Conservation (phyloP, 202 grass and related monocot genomes). For the Carex sylvatica region DNA sequence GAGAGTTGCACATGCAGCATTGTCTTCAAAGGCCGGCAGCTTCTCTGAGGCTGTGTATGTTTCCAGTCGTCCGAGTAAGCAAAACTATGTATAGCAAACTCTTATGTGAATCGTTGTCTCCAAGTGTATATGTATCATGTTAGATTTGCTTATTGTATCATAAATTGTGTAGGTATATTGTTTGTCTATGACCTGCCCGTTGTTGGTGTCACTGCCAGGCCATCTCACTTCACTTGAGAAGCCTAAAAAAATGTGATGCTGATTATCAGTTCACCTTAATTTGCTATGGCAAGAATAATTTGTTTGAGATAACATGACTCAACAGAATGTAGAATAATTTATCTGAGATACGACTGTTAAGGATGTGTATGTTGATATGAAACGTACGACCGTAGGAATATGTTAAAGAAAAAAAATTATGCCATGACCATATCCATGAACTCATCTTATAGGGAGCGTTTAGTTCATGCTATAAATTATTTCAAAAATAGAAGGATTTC, state of each 20-base stretch:
- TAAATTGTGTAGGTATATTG: neutral
- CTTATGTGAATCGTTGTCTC: neutral
- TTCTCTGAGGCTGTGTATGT: neutral
- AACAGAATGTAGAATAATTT: neutral
- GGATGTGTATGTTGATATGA: neutral
- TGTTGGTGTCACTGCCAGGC: neutral
- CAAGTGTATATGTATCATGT: constrained; percentile 3
- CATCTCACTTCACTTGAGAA: neutral
- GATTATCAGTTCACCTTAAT: neutral
- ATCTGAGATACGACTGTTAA: neutral
- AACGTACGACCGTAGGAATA: neutral
- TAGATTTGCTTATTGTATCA: neutral
- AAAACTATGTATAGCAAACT: neutral
- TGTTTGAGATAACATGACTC: neutral
- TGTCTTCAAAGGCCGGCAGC: neutral
- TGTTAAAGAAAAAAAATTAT: neutral
- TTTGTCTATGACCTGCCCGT: neutral
- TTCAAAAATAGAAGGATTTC: no score
- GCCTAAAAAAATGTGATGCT: neutral
- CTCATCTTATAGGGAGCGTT: no score
- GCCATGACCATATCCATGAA: neutral
- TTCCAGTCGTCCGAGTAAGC: neutral
- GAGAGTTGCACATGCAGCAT: neutral
- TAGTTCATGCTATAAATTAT: no score
- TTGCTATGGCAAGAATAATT: neutral